Evolutionary conservation across 2,329 filamentous ascomycete species (phyloP), one percentile per base, ranked within the genome.

Genomic region (Penicillium sp.): DNA sequence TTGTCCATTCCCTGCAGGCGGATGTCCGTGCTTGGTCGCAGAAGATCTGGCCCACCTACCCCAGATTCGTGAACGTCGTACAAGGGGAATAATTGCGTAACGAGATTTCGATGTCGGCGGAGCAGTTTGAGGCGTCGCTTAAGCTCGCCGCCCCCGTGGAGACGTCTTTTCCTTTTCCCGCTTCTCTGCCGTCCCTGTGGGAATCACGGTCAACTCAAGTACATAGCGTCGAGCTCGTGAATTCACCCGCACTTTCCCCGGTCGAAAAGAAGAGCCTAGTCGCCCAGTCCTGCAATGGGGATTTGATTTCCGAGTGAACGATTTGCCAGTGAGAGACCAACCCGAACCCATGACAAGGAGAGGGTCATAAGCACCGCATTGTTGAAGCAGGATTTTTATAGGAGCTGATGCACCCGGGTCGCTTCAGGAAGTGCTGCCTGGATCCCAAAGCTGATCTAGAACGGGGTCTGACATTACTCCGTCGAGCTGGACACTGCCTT

Each of bases 41-140:
- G 50, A 54, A 44, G 60, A 63, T 63, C 60, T 56, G 60, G 60
- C 59, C 62, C 62, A 64, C 60, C 56, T 64, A 62, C 62, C 62
- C 62, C 62, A 58, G 62, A 64, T 63, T 58, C 42, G 51, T 55
- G 42, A 8, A 10, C 27, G 27, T 55, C 42, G 31, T 44, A 56
- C 50, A 50, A 56, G 35, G 49, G 47, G 38, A 43, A 16, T 16
- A 48, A 40, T 56, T 56, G 51, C 49, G 53, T 57, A 56, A 53
- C 38, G 33, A 46, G 38, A 54, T 56, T 57, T 44, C 46, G 52
- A 54, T 49, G 16, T 48, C 25, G 53, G 44, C 49, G 41, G 46
- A 43, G 14, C 8, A 10, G 27, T 10, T 10, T 28, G 27, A 25
- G 11, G 3, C 24, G 9, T 25, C 43, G 43, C 35, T 44, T 41